Evolutionary conservation across 805 yeast genomes (phyloP).

Genomic region (Wickerhamiella brachini): DNA sequence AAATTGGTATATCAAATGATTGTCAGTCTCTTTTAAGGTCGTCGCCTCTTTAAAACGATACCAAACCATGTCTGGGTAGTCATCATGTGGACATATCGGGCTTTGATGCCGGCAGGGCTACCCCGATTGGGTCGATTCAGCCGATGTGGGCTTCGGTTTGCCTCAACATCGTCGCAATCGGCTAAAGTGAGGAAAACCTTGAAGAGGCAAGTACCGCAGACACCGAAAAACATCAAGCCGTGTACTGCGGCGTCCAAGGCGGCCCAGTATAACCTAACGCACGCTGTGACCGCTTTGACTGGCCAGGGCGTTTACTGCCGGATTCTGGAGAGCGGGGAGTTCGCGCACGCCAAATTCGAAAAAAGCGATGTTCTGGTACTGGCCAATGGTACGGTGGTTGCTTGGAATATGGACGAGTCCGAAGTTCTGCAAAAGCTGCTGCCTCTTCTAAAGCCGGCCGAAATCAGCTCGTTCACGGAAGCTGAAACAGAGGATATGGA

Average conservation of each 20-base stretch:
- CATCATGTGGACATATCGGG: not conserved
- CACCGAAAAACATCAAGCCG: conserved; percentile 18
- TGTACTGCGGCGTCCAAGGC: conserved; percentile 63
- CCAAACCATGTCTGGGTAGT: too few relatives aligned
- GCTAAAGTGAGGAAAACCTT: conserved; percentile 11
- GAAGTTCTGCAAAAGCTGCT: conserved; percentile 27
- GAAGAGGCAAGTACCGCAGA: conserved; percentile 9
- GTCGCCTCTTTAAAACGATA: too few relatives aligned
- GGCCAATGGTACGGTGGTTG: conserved; percentile 66
- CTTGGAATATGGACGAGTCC: conserved; percentile 66
- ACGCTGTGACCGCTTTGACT: conserved; percentile 29
- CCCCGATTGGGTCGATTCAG: not conserved
- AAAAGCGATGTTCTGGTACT: conserved; percentile 49
- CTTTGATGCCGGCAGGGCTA: not conserved
- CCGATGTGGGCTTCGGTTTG: not conserved
- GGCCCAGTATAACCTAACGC: conserved; percentile 50
- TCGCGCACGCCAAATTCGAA: conserved; percentile 38
- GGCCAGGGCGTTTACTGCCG: conserved; percentile 26
- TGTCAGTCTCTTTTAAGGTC: too few relatives aligned
- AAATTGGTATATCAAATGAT: too few relatives aligned
- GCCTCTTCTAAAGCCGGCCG: conserved; percentile 39
- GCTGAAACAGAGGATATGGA: conserved; percentile 83
- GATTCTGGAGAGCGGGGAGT: conserved; percentile 51
- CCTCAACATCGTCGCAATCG: not conserved
- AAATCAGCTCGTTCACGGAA: conserved; percentile 32